Base-by-base conservation (phyloP, 495 filamentous ascomycete genomes). In the Aspergillus olivimuriae region DNA sequence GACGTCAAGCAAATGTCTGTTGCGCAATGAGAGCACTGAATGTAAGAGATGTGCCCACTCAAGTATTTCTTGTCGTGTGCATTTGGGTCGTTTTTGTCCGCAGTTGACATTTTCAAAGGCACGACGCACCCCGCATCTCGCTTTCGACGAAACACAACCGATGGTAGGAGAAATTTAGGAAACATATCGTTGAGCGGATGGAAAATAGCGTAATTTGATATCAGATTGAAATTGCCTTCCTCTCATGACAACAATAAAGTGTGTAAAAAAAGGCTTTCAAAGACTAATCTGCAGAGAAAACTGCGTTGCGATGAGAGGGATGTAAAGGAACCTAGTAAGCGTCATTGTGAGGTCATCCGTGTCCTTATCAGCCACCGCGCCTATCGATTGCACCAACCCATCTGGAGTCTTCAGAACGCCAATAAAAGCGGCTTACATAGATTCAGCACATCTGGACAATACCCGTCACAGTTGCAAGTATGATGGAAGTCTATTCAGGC, bases 1-100 rank as follows among this genome's bases (percentile, higher is more conserved):
- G 76, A 77, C 21, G 75, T 77, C 51, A 83, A 77, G 49, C 84
- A 87, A 17, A 95, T 70, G 58, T 94, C 84, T 35, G 80, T 65
- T 32, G 81, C 69, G 63, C 89, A 96, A 37, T 67, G 74, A 34
- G 74, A 65, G 65, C 89, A 96, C 46, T 81, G 81, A 39, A 96
- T 75, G 38, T 74, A 75, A 15, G 81, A 82, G 39, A 68, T 55
- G 58, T 76, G 67, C 26, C 67, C 68, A 17, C 57, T 39, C 9
- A 81, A 65, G 55, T 70, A 78, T 46, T 68, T 63, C 14, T 61
- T 44, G 12, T 41, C 50, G 40, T 48, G 47, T 30, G 46, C 36
- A 32, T 41, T 52, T 39, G 48, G 26, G n/a, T 39, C 35, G 31
- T 41, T 36, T 23, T 32, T 39, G 19, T 20, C 14, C 15, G 47